Conservation (phyloP, 1,284 basidiomycete species). For the Tylopilus sp. region DNA sequence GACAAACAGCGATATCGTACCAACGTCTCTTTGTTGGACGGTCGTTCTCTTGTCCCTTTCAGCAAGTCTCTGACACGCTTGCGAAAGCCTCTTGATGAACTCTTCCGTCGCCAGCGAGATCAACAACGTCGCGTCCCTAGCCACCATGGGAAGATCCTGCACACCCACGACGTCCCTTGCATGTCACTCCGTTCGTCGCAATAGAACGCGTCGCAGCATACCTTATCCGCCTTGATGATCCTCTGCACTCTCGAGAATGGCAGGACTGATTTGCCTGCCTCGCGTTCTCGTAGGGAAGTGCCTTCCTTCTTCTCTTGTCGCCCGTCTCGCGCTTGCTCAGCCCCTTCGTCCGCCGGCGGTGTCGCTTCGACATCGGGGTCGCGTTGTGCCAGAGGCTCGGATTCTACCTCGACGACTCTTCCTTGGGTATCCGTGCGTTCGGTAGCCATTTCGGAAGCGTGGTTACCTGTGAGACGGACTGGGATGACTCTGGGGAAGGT, state of each 20-base stretch:
- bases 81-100: slow-evolving; percentile 63
- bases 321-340: slow-evolving; percentile 12
- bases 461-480: background rate
- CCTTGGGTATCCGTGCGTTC: slow-evolving; percentile 13
- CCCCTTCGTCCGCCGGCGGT: slow-evolving; percentile 4
- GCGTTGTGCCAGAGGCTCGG: background rate
- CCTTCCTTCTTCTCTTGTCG: slow-evolving; percentile 24
- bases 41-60: slow-evolving; percentile 61
- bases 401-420: slow-evolving; percentile 3
- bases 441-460: slow-evolving; percentile 14
- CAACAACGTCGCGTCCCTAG: slow-evolving; percentile 67
- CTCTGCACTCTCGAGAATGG: slow-evolving; percentile 72
- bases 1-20: slow-evolving; percentile 37
- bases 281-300: slow-evolving; percentile 32
- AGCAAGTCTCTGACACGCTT: slow-evolving; percentile 59
- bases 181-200: slow-evolving; percentile 3
- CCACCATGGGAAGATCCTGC: slow-evolving; percentile 70
- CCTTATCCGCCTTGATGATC: slow-evolving; percentile 79
- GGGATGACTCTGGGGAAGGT: background rate
- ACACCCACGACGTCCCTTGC: background rate
- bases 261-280: slow-evolving; percentile 61
- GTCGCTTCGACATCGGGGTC: slow-evolving; percentile 15
- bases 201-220: slow-evolving; percentile 16
- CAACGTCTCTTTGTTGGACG: slow-evolving; percentile 67
- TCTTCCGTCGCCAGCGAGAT: slow-evolving; percentile 77